Conservation (phyloP, 1,284 basidiomycete species). For the Tranzscheliella williamsii region DNA sequence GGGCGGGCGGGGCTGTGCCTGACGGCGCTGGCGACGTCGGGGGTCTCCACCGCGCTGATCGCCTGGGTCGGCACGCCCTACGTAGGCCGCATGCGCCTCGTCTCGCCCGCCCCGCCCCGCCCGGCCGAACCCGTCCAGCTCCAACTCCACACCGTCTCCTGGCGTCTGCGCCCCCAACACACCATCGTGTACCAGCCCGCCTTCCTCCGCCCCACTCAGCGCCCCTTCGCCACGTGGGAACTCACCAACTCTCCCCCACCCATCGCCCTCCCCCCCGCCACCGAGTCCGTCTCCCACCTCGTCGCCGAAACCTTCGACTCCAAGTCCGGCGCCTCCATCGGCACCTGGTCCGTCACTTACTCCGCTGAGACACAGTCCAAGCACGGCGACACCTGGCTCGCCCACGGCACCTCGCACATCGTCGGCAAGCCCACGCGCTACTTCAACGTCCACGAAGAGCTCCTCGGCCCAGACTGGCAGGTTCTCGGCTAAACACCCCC, state of each 20-base stretch:
- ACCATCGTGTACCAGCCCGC: slow-evolving; percentile 75
- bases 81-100: slow-evolving; percentile 63
- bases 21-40: slow-evolving; percentile 73
- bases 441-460: slow-evolving; percentile 82
- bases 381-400: slow-evolving; percentile 62
- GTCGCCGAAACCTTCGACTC: slow-evolving; percentile 51
- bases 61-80: slow-evolving; percentile 71
- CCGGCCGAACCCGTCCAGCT: slow-evolving; percentile 3
- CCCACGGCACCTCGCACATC: slow-evolving; percentile 19
- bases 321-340: slow-evolving; percentile 69
- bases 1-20: slow-evolving; percentile 73
- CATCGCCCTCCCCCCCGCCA: slow-evolving; percentile 1
- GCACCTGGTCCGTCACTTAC: slow-evolving; percentile 77
- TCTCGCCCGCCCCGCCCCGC: slow-evolving; percentile 8
- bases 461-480: slow-evolving; percentile 64
- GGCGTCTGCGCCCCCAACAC: slow-evolving; percentile 68
- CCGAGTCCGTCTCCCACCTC: slow-evolving; percentile 8
- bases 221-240: slow-evolving; percentile 76
- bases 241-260: slow-evolving; percentile 35
- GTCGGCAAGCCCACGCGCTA: slow-evolving; percentile 64
- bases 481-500: slow-evolving; percentile 31
- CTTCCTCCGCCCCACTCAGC: slow-evolving; percentile 71
- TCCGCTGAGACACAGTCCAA: slow-evolving; percentile 67
- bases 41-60: slow-evolving; percentile 74
- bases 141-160: slow-evolving; percentile 69